Evolutionary conservation across 129 eudicot genomes (phyloP).

Genomic region (Kitagawia praeruptora): DNA sequence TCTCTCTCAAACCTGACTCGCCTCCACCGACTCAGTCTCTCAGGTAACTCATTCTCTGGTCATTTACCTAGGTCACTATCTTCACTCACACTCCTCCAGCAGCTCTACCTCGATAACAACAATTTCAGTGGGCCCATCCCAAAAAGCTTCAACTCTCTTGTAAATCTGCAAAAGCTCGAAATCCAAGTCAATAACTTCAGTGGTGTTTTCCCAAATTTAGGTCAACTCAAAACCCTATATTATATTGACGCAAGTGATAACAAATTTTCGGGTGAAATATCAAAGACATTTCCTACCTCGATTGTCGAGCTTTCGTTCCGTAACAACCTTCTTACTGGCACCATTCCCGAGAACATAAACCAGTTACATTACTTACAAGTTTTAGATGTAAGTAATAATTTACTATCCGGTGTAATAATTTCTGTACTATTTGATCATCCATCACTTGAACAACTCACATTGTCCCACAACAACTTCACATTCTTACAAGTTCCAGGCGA

Average conservation of each 20-base stretch:
- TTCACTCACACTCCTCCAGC: conserved; percentile 13
- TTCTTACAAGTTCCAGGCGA: background rate
- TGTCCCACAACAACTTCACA: conserved; percentile 16
- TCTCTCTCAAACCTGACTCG: conserved; percentile 15
- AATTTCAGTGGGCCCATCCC: conserved; percentile 17
- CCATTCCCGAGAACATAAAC: background rate
- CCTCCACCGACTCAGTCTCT: conserved; percentile 15
- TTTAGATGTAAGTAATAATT: conserved; percentile 23
- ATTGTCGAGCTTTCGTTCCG: conserved; percentile 17
- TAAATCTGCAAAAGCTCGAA: conserved; percentile 14
- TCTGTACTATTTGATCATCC: conserved; percentile 3
- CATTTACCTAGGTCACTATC: conserved; percentile 11
- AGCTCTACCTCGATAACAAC: conserved; percentile 21
- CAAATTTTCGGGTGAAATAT: background rate
- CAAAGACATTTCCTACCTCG: conserved; percentile 12
- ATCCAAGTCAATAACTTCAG: conserved; percentile 11
- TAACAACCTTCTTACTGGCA: conserved; percentile 18
- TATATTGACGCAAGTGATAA: conserved; percentile 18
- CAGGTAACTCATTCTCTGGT: conserved; percentile 12
- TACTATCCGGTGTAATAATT: conserved; percentile 3
- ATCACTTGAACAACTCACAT: conserved; percentile 19
- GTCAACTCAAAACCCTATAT: conserved; percentile 18
- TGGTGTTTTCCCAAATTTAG: conserved; percentile 10
- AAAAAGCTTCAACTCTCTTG: conserved; percentile 6
- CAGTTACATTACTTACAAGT: conserved; percentile 14